These are phyloP conservation scores for Royoungia palumana DNA, from an alignment of 768 basidiomycete genomes.

Conservation along the genomic window DNA sequence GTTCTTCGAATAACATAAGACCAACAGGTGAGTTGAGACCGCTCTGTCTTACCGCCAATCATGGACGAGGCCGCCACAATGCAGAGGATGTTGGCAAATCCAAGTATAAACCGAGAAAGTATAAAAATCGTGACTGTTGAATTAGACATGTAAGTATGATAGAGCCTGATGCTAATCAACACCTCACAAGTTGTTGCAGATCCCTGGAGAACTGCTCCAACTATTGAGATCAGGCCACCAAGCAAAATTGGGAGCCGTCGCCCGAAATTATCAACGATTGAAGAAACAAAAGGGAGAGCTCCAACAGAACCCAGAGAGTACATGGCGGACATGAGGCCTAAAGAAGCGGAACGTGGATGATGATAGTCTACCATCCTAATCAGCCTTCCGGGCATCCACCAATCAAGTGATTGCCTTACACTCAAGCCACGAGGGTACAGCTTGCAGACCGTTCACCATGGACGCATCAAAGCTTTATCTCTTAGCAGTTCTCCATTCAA, in stretches of 20 bases:
- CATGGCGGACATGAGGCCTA: constrained; percentile 56
- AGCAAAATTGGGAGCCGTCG: constrained; percentile 17
- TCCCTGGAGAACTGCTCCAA: constrained; percentile 17
- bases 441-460: constrained; percentile 61
- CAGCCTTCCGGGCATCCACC: not conserved
- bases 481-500: not conserved
- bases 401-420: constrained; percentile 39
- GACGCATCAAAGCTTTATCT: constrained; percentile 34
- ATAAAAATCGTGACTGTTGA: constrained; percentile 13
- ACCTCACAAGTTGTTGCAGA: constrained; percentile 13
- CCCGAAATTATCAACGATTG: constrained; percentile 9
- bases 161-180: not conserved
- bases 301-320: constrained; percentile 60
- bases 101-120: constrained; percentile 17
- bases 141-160: not conserved
- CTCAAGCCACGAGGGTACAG: constrained; percentile 50
- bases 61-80: constrained; percentile 21
- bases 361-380: constrained; percentile 41
- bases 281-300: constrained; percentile 42
- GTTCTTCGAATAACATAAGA: constrained; percentile 4
- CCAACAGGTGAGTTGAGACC: too few species aligned
- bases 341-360: constrained; percentile 48
- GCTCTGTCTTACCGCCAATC: constrained; percentile 14
- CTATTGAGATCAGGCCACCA: constrained; percentile 3
- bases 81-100: constrained; percentile 11